Conservation (phyloP, 257 asterid species). For the Lavandula angustifolia region DNA sequence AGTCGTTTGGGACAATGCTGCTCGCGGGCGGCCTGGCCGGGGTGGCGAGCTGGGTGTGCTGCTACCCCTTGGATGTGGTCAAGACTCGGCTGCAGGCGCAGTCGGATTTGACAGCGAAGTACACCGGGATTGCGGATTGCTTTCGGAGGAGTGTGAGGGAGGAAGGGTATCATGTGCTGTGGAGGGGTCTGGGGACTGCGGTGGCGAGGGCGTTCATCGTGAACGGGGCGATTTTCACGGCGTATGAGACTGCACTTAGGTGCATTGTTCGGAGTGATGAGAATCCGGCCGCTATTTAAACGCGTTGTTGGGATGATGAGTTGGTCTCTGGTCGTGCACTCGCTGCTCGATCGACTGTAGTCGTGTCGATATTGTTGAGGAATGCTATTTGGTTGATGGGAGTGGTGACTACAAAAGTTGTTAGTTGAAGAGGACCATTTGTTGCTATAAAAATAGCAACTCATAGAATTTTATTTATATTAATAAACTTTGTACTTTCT, state of each 20-base stretch:
- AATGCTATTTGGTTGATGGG: no score
- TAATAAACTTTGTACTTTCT: background rate
- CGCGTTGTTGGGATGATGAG: background rate
- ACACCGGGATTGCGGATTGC: constrained; percentile 68
- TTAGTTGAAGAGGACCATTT: no score
- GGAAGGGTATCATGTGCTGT: constrained; percentile 67
- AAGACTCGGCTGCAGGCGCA: constrained; percentile 78
- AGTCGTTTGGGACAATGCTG: constrained; percentile 67
- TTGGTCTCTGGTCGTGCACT: no score
- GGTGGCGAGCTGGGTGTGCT: constrained; percentile 72
- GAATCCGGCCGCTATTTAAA: constrained; percentile 29
- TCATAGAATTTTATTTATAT: constrained; percentile 20
- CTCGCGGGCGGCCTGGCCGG: constrained; percentile 83
- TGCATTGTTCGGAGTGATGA: constrained; percentile 36
- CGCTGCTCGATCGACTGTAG: background rate
- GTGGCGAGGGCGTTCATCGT: constrained; percentile 80
- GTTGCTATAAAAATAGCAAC: no score
- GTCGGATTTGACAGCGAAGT: constrained; percentile 37
- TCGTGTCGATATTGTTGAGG: background rate
- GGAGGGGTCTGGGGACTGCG: constrained; percentile 88
- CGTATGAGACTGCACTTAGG: constrained; percentile 69
- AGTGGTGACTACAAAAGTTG: no score
- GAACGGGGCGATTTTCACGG: constrained; percentile 75
- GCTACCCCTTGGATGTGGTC: constrained; percentile 75
- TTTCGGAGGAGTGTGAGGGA: constrained; percentile 56